Percentiles rank a stretch among this genome's conserved stretches.
phyloP scores from a whole-genome alignment of 2,329 filamentous ascomycete genomes.

The Lasiodiplodia sp. region DNA sequence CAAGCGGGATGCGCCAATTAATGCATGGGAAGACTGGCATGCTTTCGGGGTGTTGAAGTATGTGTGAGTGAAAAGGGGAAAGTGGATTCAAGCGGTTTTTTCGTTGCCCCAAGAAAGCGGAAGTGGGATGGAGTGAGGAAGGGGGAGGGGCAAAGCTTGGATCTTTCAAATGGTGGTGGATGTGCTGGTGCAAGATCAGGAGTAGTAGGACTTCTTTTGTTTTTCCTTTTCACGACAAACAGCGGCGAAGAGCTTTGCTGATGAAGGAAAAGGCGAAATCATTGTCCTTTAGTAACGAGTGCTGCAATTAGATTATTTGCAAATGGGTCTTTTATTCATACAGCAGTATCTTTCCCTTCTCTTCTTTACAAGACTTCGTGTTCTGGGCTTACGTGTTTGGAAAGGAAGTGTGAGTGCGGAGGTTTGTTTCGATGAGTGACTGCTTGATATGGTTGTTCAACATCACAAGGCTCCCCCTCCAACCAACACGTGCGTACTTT shows the following conservation, averaged over 20 bases:
- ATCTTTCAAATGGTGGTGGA: neutral
- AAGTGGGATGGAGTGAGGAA: neutral
- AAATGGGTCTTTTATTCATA: slow-evolving; percentile 9
- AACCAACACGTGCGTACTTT: neutral
- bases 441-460: neutral
- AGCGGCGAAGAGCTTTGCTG: slow-evolving; percentile 8
- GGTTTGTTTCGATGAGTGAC: neutral
- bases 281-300: slow-evolving; percentile 1
- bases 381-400: neutral
- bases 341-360: neutral
- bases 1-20: slow-evolving; percentile 1
- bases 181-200: neutral
- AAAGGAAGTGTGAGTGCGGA: neutral
- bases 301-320: slow-evolving; percentile 17
- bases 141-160: neutral
- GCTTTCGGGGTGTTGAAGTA: no score
- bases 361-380: neutral
- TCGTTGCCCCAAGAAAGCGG: neutral
- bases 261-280: slow-evolving; percentile 12
- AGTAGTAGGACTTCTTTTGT: neutral
- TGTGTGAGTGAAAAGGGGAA: neutral
- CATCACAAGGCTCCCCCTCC: neutral
- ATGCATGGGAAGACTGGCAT: neutral
- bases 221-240: slow-evolving; percentile 10
- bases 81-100: neutral